phyloP scores from a whole-genome alignment of 2,329 filamentous ascomycete species.

The Diplodia scrobiculata region DNA sequence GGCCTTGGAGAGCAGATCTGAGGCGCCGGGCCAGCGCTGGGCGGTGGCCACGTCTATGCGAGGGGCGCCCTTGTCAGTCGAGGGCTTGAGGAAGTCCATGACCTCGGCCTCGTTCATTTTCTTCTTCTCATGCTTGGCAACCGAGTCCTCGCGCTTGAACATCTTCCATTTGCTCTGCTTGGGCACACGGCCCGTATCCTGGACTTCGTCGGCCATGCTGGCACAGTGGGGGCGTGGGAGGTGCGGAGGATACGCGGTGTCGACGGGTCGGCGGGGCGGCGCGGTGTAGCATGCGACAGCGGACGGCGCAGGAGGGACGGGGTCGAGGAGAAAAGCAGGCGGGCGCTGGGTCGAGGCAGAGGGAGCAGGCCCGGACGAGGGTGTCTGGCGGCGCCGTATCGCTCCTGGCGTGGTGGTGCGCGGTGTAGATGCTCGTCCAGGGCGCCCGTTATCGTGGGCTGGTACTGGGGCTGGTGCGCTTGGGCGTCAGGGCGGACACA shows the following conservation, averaged over 20 bases:
- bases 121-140: constrained; percentile 37
- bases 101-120: constrained; percentile 52
- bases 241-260: constrained; percentile 24
- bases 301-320: not conserved
- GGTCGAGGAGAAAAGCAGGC: not conserved
- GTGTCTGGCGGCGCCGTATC: constrained; percentile 18
- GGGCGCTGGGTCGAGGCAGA: not conserved
- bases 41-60: constrained; percentile 55
- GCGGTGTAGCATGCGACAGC: constrained; percentile 21
- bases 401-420: constrained; percentile 27
- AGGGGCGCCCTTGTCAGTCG: constrained; percentile 49
- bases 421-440: constrained; percentile 22
- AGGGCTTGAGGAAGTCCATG: constrained; percentile 61
- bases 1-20: constrained; percentile 46
- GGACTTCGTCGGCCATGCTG: constrained; percentile 41
- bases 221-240: constrained; percentile 20
- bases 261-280: constrained; percentile 14
- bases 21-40: constrained; percentile 55
- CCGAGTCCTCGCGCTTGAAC: constrained; percentile 47
- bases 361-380: constrained; percentile 17
- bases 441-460: constrained; percentile 28
- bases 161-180: constrained; percentile 55
- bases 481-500: constrained; percentile 24
- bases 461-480: constrained; percentile 15
- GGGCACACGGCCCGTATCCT: constrained; percentile 41